Evolutionary conservation across 345 rosid genomes (phyloP), one percentile per base, ranked within the genome.

Genomic region (Cardamine resedifolia): DNA sequence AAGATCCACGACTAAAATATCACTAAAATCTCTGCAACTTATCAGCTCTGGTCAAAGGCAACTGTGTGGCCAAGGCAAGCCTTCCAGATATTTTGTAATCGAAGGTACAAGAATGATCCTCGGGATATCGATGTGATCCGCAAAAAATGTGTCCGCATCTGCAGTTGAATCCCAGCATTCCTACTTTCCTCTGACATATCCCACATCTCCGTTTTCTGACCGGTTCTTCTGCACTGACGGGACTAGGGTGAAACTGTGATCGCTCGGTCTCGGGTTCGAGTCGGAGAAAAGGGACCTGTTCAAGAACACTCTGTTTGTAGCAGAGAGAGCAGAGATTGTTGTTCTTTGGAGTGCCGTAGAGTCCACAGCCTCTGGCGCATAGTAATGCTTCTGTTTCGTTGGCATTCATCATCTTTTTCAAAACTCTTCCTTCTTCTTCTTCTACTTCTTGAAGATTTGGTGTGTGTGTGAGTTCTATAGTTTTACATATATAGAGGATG

Each of bases 61-160:
- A 86, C 55, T 89, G 88, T 76, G 68, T 88, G 12, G 89, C 85
- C 43, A 90, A 85, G 7, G 88, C 84, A 49, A 85, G 74, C 4
- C 82, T 85, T 4, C 70, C 92, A 20, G 85, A 81, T 52, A 78
- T 71, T 12, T 78, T 83, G 59, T 85, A 89, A 80, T 90, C 92
- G n/a, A 81, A 89, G 0, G 83, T 76, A 58, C 97, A 91, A 43
- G 74, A 78, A 43, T 87, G 97, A 38, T 84, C 84, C 74, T 88
- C 96, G 1, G 92, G 85, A 80, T 88, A 87, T 14, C 95, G 90
- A 75, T 87, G 92, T 21, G 66, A 72, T 38, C 83, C 82, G 71
- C 97, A 91, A 76, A 83, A 91, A 58, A 80, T 72, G 77, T 78
- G 66, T 9, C 91, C 90, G 6, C 97, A 91, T 73, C 78, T 78